These are phyloP conservation scores for Raddia guianensis DNA, from an alignment of 176 grass and related monocot species.

Conservation along the genomic window DNA sequence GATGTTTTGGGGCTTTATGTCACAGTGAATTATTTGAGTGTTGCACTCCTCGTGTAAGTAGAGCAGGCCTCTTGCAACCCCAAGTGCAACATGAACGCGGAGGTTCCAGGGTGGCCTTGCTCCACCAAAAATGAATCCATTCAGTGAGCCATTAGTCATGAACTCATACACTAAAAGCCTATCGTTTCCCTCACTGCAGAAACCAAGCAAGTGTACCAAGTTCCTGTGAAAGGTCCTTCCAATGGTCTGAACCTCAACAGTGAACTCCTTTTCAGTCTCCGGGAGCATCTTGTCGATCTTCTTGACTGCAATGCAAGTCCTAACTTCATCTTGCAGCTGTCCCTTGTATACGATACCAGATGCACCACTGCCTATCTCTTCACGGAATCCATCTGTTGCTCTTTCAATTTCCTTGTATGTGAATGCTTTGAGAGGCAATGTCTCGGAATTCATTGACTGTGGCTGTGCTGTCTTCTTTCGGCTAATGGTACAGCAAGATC, in stretches of 20 bases:
- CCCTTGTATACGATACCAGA: background rate
- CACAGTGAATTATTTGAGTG: slow-evolving; percentile 56
- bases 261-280: slow-evolving; percentile 33
- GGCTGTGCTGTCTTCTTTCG: slow-evolving; percentile 9
- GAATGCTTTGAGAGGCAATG: slow-evolving; percentile 33
- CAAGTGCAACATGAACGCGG: slow-evolving; percentile 20
- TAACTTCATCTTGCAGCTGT: slow-evolving; percentile 13
- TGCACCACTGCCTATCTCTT: slow-evolving; percentile 29
- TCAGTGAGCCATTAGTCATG: slow-evolving; percentile 22
- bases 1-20: slow-evolving; percentile 53
- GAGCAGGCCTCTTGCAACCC: slow-evolving; percentile 35
- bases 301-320: slow-evolving; percentile 32
- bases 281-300: slow-evolving; percentile 22
- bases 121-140: slow-evolving; percentile 15
- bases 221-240: slow-evolving; percentile 39
- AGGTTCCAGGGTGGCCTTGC: slow-evolving; percentile 21
- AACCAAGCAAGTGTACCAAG: slow-evolving; percentile 26
- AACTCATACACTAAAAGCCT: slow-evolving; percentile 36
- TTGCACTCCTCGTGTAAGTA: slow-evolving; percentile 36
- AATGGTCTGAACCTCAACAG: slow-evolving; percentile 33
- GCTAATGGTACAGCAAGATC: slow-evolving; percentile 13
- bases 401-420: slow-evolving; percentile 34
- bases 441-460: slow-evolving; percentile 3
- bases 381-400: slow-evolving; percentile 33
- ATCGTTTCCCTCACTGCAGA: background rate